Base-by-base conservation (phyloP, 495 filamentous ascomycete genomes). In the Cryomyces antarcticus region DNA sequence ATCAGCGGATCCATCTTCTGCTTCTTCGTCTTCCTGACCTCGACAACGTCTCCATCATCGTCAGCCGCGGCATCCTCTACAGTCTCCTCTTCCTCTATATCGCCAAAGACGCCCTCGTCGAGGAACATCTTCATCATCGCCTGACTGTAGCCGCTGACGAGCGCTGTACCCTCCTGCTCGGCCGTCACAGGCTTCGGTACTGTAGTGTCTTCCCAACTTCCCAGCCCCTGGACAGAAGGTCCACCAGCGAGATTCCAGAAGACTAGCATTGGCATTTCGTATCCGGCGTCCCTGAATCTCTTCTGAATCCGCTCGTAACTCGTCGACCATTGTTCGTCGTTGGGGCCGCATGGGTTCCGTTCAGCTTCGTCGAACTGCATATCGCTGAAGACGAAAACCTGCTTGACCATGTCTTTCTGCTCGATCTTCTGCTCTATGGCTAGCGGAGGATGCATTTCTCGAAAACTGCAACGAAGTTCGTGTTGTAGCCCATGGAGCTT, bases 101-200 rank as follows among this genome's bases (percentile, higher is more conserved):
- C 61, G 6, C 55, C 56, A 46, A 64, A 67, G 11, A 47, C 38
- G 1, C 64, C 64, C 11, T 49, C 50, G 6, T 62, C 63, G 27
- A 70, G 41, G 39, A 70, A 69, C 28, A 62, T 54, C 62, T 69
- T 69, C 50, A 69, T 38, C 62, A 62, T 60, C 12, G 46, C 66
- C 52, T 67, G 64, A 31, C 57, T 62, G 46, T 68, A 68, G 1
- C 66, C 66, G 43, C 55, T 60, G 35, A 69, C 62, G 38, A 70
- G 41, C 35, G 59, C 53, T 5, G 59, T 59, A 4, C 59, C 61
- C 28, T 33, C 9, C 31, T 62, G 45, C 5, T 58, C 56, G 28
- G 47, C 55, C 2, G 50, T 59, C 12, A 60, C 58, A 10, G 63
- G 66, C 47, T 68, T 69, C 13, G 60, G 63, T 24, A 24, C 17